Evolutionary conservation across 805 yeast genomes (phyloP).

Genomic region (Pichia phayaonensis): DNA sequence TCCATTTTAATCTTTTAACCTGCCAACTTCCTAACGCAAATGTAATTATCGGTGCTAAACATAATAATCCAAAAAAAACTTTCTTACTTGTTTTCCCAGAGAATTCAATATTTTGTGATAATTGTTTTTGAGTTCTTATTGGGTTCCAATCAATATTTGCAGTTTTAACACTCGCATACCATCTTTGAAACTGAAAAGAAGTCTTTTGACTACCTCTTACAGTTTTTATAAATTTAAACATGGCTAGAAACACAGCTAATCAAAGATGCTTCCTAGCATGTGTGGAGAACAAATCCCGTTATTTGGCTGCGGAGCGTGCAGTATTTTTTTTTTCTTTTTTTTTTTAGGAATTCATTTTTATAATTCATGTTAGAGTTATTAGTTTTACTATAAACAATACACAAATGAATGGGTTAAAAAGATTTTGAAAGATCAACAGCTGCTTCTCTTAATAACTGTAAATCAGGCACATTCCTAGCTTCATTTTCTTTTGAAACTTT

Average conservation of each 20-base stretch:
- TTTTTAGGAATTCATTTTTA: background rate
- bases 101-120: slow-evolving; percentile 26
- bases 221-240: background rate
- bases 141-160: slow-evolving; percentile 84
- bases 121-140: slow-evolving; percentile 40
- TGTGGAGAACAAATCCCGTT: background rate
- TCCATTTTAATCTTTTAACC: slow-evolving; percentile 78
- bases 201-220: background rate
- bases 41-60: slow-evolving; percentile 81
- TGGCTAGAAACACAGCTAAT: background rate
- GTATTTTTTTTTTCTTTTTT: too few relatives aligned
- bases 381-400: background rate
- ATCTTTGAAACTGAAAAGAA: slow-evolving; percentile 4
- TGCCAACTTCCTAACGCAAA: slow-evolving; percentile 94
- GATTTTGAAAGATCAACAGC: slow-evolving; percentile 7
- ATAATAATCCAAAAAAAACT: slow-evolving; percentile 32
- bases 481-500: slow-evolving; percentile 38
- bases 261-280: background rate
- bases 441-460: slow-evolving; percentile 16
- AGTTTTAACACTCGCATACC: slow-evolving; percentile 42
- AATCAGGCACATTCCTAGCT: slow-evolving; percentile 18
- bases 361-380: background rate
- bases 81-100: slow-evolving; percentile 18
- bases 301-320: background rate
- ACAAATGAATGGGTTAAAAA: background rate